phyloP scores from a whole-genome alignment of 306 rosid species.

The Fagus sylvatica region DNA sequence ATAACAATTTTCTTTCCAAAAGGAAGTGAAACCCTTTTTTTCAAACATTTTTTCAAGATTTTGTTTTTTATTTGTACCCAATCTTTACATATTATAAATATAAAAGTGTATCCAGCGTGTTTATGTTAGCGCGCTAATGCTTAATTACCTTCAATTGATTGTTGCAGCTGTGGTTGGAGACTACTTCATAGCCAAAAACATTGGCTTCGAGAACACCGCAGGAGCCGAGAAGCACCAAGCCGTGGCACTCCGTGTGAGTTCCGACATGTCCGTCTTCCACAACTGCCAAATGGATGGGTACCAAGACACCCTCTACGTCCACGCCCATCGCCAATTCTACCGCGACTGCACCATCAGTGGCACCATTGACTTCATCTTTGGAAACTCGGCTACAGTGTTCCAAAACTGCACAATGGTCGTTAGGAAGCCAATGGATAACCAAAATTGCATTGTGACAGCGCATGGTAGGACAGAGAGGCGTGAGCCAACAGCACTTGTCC shows the following conservation, averaged over 20 bases:
- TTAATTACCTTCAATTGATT: not conserved
- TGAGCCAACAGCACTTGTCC: slow-evolving; percentile 34
- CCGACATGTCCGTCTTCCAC: slow-evolving; percentile 49
- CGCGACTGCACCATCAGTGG: slow-evolving; percentile 51
- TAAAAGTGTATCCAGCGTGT: not conserved
- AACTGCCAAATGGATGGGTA: slow-evolving; percentile 55
- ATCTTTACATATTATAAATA: not conserved
- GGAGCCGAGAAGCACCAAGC: slow-evolving; percentile 53
- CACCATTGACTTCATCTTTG: slow-evolving; percentile 57
- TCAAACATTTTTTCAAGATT: too few species aligned
- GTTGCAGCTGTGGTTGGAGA: slow-evolving; percentile 51
- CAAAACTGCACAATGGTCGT: slow-evolving; percentile 59
- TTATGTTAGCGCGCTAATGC: not conserved
- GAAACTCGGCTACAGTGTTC: slow-evolving; percentile 41
- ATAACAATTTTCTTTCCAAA: too few species aligned
- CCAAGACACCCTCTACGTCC: slow-evolving; percentile 58
- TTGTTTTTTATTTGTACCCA: too few species aligned
- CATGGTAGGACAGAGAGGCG: slow-evolving; percentile 47
- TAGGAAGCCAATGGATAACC: slow-evolving; percentile 40
- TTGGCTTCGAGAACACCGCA: slow-evolving; percentile 64
- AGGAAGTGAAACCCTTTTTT: too few species aligned
- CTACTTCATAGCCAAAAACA: slow-evolving; percentile 59
- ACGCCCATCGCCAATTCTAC: slow-evolving; percentile 58
- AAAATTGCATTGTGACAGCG: slow-evolving; percentile 56
- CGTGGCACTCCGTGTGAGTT: slow-evolving; percentile 48